phyloP scores from a whole-genome alignment of 495 filamentous ascomycete species.

The Thozetella sp. region DNA sequence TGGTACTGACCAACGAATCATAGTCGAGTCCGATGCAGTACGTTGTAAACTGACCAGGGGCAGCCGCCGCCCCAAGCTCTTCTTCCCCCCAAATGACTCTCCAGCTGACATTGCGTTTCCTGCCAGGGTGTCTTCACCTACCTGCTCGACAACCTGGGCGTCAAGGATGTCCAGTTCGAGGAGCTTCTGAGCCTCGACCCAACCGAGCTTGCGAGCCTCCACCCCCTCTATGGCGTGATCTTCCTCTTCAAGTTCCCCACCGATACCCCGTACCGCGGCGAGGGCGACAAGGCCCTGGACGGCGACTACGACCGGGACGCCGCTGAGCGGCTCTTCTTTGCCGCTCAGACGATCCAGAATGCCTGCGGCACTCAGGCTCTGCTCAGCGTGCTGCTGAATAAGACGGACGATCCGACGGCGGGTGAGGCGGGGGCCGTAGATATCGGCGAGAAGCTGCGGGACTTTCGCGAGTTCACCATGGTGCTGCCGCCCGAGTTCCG shows the following conservation, averaged over 20 bases:
- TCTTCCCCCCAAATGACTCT: conserved; percentile 8
- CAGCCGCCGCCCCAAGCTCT: conserved; percentile 8
- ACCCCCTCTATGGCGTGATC: conserved; percentile 94
- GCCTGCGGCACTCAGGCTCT: conserved; percentile 97
- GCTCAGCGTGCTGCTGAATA: conserved; percentile 89
- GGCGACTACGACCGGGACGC: conserved; percentile 78
- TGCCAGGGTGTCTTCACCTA: conserved; percentile 94
- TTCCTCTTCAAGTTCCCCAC: conserved; percentile 99
- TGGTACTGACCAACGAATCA: conserved; percentile 38
- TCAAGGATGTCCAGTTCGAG: conserved; percentile 93
- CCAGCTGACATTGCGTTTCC: conserved; percentile 11
- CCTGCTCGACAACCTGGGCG: conserved; percentile 87
- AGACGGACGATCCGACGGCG: conserved; percentile 43
- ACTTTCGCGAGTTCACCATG: conserved; percentile 91
- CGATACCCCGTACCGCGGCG: conserved; percentile 60
- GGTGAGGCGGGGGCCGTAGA: conserved; percentile 32
- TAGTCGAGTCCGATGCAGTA: conserved; percentile 95
- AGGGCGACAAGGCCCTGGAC: conserved; percentile 65
- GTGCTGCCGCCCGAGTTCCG: conserved; percentile 80
- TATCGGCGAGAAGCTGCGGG: conserved; percentile 61
- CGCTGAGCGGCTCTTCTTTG: conserved; percentile 84
- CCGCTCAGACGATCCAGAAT: conserved; percentile 97
- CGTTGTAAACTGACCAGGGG: conserved; percentile 20
- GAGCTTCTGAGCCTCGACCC: conserved; percentile 91
- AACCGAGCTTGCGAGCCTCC: conserved; percentile 72